Evolutionary conservation across 768 basidiomycete species (phyloP), one percentile per base, ranked within the genome.

Genomic region (Fistulinella prunicolor): DNA sequence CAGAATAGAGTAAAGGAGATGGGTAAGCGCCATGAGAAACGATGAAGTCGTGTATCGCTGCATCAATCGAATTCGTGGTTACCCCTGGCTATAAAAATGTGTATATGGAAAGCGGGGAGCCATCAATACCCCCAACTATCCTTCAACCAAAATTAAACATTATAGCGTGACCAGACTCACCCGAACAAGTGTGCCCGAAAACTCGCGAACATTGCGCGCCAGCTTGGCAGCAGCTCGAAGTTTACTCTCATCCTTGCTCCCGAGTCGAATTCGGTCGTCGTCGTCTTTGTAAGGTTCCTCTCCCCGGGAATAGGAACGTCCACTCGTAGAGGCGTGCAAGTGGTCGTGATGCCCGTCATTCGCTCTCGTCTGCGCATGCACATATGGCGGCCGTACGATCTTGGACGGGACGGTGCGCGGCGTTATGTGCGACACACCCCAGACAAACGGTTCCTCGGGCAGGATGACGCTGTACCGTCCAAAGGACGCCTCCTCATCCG

Each of bases 11-110:
- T 41, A 95, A 69, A 0, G 94, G 89, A 9, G 92, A 94, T 0
- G 94, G 94, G 65, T 95, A 96, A 7, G 90, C 94, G 20, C 75
- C 75, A 55, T 77, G 74, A 0, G 73, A 66, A 32, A 89, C 54
- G 48, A 94, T 86, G 50, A 79, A 83, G 6, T 85, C 74, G 48
- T 94, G 92, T 32, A 94, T 70, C 1, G 75, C 73, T 12, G 72
- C 68, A 62, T 96, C 92, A 42, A 96, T 83, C 12, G 68, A 67
- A 46, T 85, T 77, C 9, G 94, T 95, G 4, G 90, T 93, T 9
- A 78, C 66, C 12, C 83, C 85, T 28, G 78, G 72, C 89, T 90
- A 54, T 16, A n/a, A n/a, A n/a, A 36, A 12, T 12, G 32, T 5
- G 32, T n/a, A 7, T n/a, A n/a, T n/a, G n/a, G n/a, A n/a, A n/a